A percentile compares a stretch with the other conserved stretches of the same genome.
Conservation (phyloP, 805 yeast genomes). For the Grigorovia transvaalensis region DNA sequence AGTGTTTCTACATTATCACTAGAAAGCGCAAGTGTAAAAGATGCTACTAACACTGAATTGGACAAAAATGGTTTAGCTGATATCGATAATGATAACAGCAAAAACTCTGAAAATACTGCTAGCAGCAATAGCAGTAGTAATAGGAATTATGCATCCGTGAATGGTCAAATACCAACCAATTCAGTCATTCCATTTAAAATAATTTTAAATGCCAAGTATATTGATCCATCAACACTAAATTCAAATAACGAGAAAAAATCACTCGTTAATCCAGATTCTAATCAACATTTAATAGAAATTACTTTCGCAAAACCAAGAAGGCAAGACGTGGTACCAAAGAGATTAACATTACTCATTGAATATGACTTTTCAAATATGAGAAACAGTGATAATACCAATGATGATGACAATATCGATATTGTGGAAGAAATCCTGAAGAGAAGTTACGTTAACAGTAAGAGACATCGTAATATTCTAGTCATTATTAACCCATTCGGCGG, state of each 20-base stretch:
- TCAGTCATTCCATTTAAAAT: conserved; percentile 28
- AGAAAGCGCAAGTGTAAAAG: neutral
- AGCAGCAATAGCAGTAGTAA: neutral
- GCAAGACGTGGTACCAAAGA: conserved; percentile 29
- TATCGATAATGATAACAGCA: neutral
- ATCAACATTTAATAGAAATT: conserved; percentile 21
- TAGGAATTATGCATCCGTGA: conserved; percentile 15
- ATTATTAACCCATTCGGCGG: conserved; percentile 90
- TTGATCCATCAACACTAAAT: conserved; percentile 4
- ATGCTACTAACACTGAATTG: neutral
- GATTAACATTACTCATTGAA: conserved; percentile 25
- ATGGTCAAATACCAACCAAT: conserved; percentile 25
- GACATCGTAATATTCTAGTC: conserved; percentile 44
- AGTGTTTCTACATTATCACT: conserved; percentile 1
- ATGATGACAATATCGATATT: conserved; percentile 10
- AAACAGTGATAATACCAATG: neutral
- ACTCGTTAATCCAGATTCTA: neutral
- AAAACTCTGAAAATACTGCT: neutral
- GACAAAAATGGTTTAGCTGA: neutral
- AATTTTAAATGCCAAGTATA: conserved; percentile 21
- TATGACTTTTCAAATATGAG: neutral
- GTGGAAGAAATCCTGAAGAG: conserved; percentile 28
- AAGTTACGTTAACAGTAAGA: conserved; percentile 33
- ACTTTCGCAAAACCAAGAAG: conserved; percentile 30
- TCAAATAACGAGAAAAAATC: conserved; percentile 1